These are phyloP conservation scores for Fusarium sp. DNA, from an alignment of 2,329 filamentous ascomycete genomes.

Conservation along the genomic window DNA sequence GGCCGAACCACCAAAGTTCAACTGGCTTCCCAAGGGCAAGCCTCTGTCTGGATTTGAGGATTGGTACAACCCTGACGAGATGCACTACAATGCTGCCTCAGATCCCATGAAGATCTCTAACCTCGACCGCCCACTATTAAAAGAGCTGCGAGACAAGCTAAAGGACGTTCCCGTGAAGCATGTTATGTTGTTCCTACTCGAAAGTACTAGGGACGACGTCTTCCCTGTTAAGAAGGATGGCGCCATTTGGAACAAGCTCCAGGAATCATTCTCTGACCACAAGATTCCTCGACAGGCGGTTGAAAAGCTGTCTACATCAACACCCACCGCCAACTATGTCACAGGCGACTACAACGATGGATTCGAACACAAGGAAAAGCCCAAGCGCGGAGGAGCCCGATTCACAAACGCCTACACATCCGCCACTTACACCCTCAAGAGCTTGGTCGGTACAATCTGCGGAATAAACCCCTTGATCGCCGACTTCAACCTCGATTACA, in stretches of 20 bases:
- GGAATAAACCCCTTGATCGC: slow-evolving; percentile 58
- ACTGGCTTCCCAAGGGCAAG: slow-evolving; percentile 46
- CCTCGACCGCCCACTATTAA: slow-evolving; percentile 51
- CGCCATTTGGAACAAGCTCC: slow-evolving; percentile 54
- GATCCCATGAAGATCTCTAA: slow-evolving; percentile 60
- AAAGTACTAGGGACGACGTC: slow-evolving; percentile 61
- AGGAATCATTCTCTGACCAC: slow-evolving; percentile 50
- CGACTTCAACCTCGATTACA: slow-evolving; percentile 59
- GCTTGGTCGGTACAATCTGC: slow-evolving; percentile 58
- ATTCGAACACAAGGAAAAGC: slow-evolving; percentile 45
- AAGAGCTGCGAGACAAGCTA: slow-evolving; percentile 46
- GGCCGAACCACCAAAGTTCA: slow-evolving; percentile 34
- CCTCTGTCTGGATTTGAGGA: slow-evolving; percentile 48
- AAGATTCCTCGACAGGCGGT: slow-evolving; percentile 52
- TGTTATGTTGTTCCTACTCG: slow-evolving; percentile 58
- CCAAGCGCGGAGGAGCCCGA: slow-evolving; percentile 56
- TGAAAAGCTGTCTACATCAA: slow-evolving; percentile 47
- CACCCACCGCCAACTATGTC: slow-evolving; percentile 52
- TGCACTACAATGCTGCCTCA: slow-evolving; percentile 54
- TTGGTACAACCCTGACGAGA: slow-evolving; percentile 43
- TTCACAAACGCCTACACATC: slow-evolving; percentile 58
- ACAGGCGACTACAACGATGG: slow-evolving; percentile 56
- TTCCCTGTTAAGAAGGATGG: slow-evolving; percentile 60
- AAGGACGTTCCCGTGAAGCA: slow-evolving; percentile 57
- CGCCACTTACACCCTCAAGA: slow-evolving; percentile 61